Evolutionary conservation across 2,329 filamentous ascomycete genomes (phyloP), one percentile per base, ranked within the genome.

Genomic region (Trichoderma brevicompactum): DNA sequence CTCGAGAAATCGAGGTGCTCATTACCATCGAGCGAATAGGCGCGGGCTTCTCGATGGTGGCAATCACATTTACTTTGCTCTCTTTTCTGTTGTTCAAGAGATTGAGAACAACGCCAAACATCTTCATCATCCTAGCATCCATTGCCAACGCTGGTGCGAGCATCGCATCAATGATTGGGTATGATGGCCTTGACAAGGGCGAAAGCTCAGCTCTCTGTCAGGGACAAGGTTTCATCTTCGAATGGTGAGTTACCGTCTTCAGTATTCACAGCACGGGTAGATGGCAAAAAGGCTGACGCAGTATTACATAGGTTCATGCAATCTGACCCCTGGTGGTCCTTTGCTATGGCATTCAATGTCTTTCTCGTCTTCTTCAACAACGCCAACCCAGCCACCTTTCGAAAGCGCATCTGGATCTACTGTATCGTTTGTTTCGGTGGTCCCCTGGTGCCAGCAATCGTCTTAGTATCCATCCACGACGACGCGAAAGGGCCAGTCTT

Each of bases 291-390:
- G 68, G 2, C 56, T 36, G 10, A 32, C n/a, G 9, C 6, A n/a
- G 13, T 3, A 9, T 15, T 41, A 17, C 7, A 13, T 49, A 92
- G 88, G 86, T 92, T 92, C 75, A 90, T 91, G 85, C 88, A 89
- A 69, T 89, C 89, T 3, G 89, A 92, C 75, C 87, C 89, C 0
- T 83, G 90, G 78, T 93, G 89, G 90, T 91, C 89, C 0, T 86
- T 92, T 70, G 89, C 89, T 67, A 94, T 94, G 91, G 90, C 91
- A 0, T 82, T 89, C 71, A 94, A 94, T 69, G 91, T 94, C 64
- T 92, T 89, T 73, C 82, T 94, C 56, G 85, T 87, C 46, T 87
- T 87, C 72, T 87, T 87, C 75, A 80, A 80, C 72, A 81, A 83
- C 17, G 83, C 82, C 9, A 82, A 82, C 54, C 84, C 84, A 0